Conservation (phyloP, 2,329 filamentous ascomycete species). For the Epichloe typhina region DNA sequence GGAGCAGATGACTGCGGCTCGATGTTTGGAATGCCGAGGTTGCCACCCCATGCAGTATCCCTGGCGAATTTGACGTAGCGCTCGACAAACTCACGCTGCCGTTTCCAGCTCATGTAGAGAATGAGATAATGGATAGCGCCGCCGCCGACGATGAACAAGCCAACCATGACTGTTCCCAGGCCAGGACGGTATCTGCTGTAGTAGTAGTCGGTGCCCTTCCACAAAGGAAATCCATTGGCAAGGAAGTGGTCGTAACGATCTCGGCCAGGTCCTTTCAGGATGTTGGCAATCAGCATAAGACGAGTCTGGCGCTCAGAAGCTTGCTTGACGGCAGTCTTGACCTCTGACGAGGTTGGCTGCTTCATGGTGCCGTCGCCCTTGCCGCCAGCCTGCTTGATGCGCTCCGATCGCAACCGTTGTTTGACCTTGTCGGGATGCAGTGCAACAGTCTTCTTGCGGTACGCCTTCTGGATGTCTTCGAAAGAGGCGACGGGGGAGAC, state of each 20-base stretch:
- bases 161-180: slow-evolving; percentile 68
- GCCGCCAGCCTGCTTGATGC: slow-evolving; percentile 37
- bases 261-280: slow-evolving; percentile 67
- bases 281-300: slow-evolving; percentile 70
- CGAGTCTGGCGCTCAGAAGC: slow-evolving; percentile 75
- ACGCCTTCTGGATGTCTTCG: slow-evolving; percentile 87
- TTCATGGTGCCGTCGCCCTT: slow-evolving; percentile 49
- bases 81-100: slow-evolving; percentile 82
- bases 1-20: slow-evolving; percentile 35
- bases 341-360: slow-evolving; percentile 57
- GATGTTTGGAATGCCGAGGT: slow-evolving; percentile 56
- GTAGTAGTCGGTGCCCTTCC: slow-evolving; percentile 98
- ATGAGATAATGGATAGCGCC: slow-evolving; percentile 80
- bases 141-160: slow-evolving; percentile 70
- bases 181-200: slow-evolving; percentile 89
- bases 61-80: slow-evolving; percentile 85
- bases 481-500: slow-evolving; percentile 58
- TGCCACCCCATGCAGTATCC: slow-evolving; percentile 80
- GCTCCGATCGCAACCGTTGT: slow-evolving; percentile 64
- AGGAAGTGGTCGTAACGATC: slow-evolving; percentile 94
- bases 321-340: slow-evolving; percentile 65
- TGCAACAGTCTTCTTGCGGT: slow-evolving; percentile 71
- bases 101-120: slow-evolving; percentile 75
- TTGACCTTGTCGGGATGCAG: slow-evolving; percentile 95
- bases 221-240: slow-evolving; percentile 81